Percentiles rank a stretch among this genome's conserved stretches.
phyloP scores from a whole-genome alignment of 2,329 filamentous ascomycete genomes.

The Amauroascus niger region DNA sequence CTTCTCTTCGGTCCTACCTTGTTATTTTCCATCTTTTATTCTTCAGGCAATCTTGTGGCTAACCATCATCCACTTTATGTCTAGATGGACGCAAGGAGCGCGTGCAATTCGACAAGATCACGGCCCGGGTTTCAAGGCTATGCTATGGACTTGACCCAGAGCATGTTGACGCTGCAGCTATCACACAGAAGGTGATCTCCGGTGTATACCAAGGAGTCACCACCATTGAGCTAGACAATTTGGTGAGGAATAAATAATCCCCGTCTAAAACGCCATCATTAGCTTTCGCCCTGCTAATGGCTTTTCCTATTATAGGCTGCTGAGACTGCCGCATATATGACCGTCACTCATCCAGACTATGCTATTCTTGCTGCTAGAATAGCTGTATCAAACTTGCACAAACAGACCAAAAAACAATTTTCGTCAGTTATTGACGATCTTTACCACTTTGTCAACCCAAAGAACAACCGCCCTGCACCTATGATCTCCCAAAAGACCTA shows the following conservation, averaged over 20 bases:
- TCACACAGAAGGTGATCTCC: constrained; percentile 98
- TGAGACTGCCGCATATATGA: constrained; percentile 99
- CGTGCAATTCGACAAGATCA: constrained; percentile 99
- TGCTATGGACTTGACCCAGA: constrained; percentile 95
- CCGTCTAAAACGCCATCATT: neutral
- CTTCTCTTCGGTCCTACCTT: neutral
- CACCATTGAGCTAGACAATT: constrained; percentile 89
- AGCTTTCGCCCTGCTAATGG: constrained; percentile 5
- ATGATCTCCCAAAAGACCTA: constrained; percentile 94
- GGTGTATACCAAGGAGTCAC: constrained; percentile 98
- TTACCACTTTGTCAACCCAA: constrained; percentile 92
- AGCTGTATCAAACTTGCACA: constrained; percentile 98
- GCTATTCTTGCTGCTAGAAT: constrained; percentile 97
- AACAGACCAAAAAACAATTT: constrained; percentile 99
- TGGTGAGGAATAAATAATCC: constrained; percentile 51
- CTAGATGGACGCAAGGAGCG: constrained; percentile 98
- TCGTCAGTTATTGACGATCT: constrained; percentile 90
- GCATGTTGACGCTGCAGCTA: constrained; percentile 94
- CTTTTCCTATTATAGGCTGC: constrained; percentile 57
- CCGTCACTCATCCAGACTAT: constrained; percentile 97
- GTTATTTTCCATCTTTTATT: neutral
- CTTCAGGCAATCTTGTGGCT: constrained; percentile 12
- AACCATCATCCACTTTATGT: constrained; percentile 16
- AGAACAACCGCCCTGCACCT: constrained; percentile 69
- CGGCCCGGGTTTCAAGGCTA: constrained; percentile 88